These are phyloP conservation scores for Croton setiger DNA, from an alignment of 441 rosid species.

Conservation along the genomic window DNA sequence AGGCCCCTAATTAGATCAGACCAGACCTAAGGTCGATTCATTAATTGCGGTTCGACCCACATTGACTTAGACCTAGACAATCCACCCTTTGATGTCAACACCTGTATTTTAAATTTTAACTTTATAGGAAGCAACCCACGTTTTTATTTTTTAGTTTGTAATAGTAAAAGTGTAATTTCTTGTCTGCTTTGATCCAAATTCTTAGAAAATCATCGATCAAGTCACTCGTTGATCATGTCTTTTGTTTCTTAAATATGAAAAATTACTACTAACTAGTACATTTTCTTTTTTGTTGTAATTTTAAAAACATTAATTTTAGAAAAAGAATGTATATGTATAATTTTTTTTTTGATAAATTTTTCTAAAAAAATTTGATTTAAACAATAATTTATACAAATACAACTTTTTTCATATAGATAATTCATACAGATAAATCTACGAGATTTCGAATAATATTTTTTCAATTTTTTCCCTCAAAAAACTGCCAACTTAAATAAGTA, in stretches of 20 bases:
- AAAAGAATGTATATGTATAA: too few relatives aligned
- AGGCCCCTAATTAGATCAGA: conserved; percentile 11
- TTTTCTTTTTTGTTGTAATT: too few relatives aligned
- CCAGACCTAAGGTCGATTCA: neutral
- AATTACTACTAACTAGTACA: too few relatives aligned
- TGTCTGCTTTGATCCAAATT: conserved; percentile 11
- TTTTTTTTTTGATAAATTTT: too few relatives aligned
- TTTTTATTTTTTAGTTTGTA: neutral
- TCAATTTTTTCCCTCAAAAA: too few relatives aligned
- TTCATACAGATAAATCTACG: too few relatives aligned
- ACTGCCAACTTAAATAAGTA: too few relatives aligned
- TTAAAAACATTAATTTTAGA: neutral
- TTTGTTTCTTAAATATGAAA: too few relatives aligned
- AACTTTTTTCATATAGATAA: too few relatives aligned
- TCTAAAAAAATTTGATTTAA: too few relatives aligned
- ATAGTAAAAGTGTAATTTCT: neutral
- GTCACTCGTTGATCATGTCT: neutral
- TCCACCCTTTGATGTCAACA: neutral
- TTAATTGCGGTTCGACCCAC: neutral
- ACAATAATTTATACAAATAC: too few relatives aligned
- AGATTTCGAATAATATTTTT: too few relatives aligned
- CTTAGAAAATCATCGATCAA: conserved; percentile 12
- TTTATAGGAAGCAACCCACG: neutral
- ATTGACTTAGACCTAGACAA: neutral
- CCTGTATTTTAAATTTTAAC: neutral